Base-by-base conservation (phyloP, 352 stramenopile genomes). In the Pythium biforme region DNA sequence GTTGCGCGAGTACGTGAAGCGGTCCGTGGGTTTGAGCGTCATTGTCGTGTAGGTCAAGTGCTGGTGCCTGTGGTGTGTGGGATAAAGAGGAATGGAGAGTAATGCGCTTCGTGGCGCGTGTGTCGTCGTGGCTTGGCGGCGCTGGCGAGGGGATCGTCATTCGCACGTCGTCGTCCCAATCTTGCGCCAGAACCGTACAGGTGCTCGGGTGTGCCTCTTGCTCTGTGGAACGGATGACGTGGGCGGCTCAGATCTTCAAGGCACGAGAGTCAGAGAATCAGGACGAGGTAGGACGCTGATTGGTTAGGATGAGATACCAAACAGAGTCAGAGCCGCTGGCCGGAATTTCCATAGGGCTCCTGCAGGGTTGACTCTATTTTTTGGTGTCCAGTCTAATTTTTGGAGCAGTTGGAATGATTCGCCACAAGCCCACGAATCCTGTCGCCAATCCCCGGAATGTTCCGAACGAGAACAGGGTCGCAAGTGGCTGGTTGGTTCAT, bases 1-100 rank as follows among this genome's bases (percentile, higher is more conserved):
- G 60, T 92, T 95, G 69, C 83, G 83, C 40, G 83, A 93, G 72
- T 92, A 95, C 33, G 79, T 74, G 60, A 92, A 95, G 54, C 86
- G 81, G 27, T 92, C 79, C 70, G 89, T 89, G 27, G 52, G 41
- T 20, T 62, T 62, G 11, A 27, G 25, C 15, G 62, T 49, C 59
- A 65, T 68, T 29, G 4, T 51, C 1, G 23, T 40, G 29, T 17
- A 22, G 29, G 4, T 10, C 10, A 34, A 34, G 29, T 22, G 48
- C 25, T 55, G 25, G 8, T 20, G 12, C 14, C 25, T 25, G 19
- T 39, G 14, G 43, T 37, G 59, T 26, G 41, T 25, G 41, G 48
- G 19, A 27, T 9, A 27, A 57, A n/a, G 20, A 23, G 34, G 48
- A 27, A 37, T 23, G 45, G 10, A n/a, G 31, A 56, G 48, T 22